phyloP scores from a whole-genome alignment of 768 basidiomycete species.

The Stropharia rugosoannulata region DNA sequence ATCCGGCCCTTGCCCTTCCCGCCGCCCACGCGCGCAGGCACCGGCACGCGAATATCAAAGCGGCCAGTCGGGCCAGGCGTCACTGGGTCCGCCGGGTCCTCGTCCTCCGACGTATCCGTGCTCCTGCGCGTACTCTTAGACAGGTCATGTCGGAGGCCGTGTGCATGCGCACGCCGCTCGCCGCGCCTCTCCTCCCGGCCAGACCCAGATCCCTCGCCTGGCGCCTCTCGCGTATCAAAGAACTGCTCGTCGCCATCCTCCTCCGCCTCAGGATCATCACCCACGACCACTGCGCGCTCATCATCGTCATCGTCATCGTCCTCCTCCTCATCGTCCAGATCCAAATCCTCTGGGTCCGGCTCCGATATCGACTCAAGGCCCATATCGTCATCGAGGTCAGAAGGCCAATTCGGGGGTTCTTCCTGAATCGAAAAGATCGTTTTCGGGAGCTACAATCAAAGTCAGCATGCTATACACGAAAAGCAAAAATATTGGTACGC shows the following conservation, averaged over 20 bases:
- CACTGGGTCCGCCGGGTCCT: constrained; percentile 68
- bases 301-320: constrained; percentile 24
- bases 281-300: constrained; percentile 15
- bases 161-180: constrained; percentile 21
- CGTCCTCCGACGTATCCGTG: constrained; percentile 67
- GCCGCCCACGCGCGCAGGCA: constrained; percentile 19
- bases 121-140: constrained; percentile 37
- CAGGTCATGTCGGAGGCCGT: constrained; percentile 7
- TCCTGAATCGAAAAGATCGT: constrained; percentile 86
- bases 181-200: constrained; percentile 40
- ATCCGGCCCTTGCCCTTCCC: constrained; percentile 20
- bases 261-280: constrained; percentile 26
- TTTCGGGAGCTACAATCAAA: constrained; percentile 46
- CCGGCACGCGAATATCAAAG: constrained; percentile 32
- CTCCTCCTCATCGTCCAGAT: constrained; percentile 44
- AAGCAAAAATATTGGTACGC: constrained; percentile 23
- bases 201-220: constrained; percentile 26
- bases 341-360: constrained; percentile 69
- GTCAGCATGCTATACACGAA: not conserved
- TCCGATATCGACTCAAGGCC: constrained; percentile 85
- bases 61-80: constrained; percentile 58
- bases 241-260: constrained; percentile 42
- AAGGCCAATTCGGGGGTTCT: constrained; percentile 83
- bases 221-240: constrained; percentile 43
- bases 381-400: constrained; percentile 72